Evolutionary conservation across 2,329 filamentous ascomycete genomes (phyloP), one percentile per base, ranked within the genome.

Genomic region (Stemphylium vesicarium): DNA sequence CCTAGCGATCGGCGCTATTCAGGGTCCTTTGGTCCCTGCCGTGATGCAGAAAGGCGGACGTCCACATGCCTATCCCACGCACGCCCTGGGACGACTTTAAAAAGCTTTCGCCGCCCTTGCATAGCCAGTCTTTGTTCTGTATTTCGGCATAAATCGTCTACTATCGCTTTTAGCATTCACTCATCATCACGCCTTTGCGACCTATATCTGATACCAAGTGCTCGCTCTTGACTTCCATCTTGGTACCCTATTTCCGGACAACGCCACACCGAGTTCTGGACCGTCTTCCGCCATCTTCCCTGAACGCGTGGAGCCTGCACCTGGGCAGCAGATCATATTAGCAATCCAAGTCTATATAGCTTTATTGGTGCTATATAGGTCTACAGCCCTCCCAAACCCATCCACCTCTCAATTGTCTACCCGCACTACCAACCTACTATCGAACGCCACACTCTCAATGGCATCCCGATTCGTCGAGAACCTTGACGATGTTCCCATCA

Each of bases 391-490:
- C 48, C 31, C 50, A 42, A 3, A 40, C 16, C 26, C 38, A 41
- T 9, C 40, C 15, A 40, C 15, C 40, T 55, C 36, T 18, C 54
- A 35, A 38, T 15, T 42, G 32, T 32, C 26, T 29, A 29, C 26
- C 26, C 26, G 32, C 20, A 41, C 22, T 33, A 39, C 15, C 38
- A 44, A 22, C 16, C 31, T 15, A 51, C 7, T 31, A 24, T 39
- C 16, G n/a, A 37, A 12, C 15, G 31, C 29, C 10, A 44, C 41
- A 47, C 52, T 55, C 51, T 63, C 51, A 53, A 74, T 75, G 66
- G 62, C 69, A 15, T 76, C 73, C 24, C 75, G 75, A 44, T 77
- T 77, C 44, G 71, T 72, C 45, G 74, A 77, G 48, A 71, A 74
- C 60, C 70, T 77, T 50, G 70, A 75, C 55, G 68, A 72, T 56